These are phyloP conservation scores for Paramecium sexaurelia DNA, from an alignment of 73 alveolate genomes.

Conservation along the genomic window DNA sequence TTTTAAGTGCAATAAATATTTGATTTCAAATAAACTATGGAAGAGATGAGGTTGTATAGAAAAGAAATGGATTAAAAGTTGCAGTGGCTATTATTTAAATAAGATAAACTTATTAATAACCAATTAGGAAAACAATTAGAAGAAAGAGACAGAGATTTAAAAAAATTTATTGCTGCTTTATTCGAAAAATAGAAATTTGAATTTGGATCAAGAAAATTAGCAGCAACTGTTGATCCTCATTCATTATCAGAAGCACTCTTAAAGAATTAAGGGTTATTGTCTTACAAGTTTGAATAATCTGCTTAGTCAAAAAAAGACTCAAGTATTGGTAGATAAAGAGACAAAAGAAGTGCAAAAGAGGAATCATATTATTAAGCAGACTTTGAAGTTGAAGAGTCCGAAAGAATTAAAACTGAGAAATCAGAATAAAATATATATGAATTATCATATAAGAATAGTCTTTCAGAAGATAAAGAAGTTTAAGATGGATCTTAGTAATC, in stretches of 20 bases:
- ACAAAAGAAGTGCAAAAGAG: constrained; percentile 17
- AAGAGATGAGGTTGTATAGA: constrained; percentile 4
- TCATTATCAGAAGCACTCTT: not conserved
- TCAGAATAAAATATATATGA: not conserved
- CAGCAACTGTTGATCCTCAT: constrained; percentile 43
- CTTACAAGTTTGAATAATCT: constrained; percentile 31
- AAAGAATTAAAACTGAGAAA: constrained; percentile 40
- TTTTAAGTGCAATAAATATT: not conserved
- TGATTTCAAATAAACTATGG: not conserved
- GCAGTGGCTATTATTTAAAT: constrained; percentile 5
- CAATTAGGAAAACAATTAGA: not conserved
- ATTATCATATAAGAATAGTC: not conserved
- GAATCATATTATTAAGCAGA: constrained; percentile 40
- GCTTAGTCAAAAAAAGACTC: constrained; percentile 33
- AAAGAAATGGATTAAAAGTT: constrained; percentile 35
- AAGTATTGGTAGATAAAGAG: not conserved
- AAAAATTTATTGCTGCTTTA: not conserved
- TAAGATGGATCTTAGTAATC: not conserved
- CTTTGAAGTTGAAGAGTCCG: constrained; percentile 29
- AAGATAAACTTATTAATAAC: constrained; percentile 24
- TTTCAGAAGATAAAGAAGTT: not conserved
- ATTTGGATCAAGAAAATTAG: constrained; percentile 12
- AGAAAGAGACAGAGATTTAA: constrained; percentile 27
- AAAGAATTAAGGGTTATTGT: not conserved
- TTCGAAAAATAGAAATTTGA: constrained; percentile 8